Conservation (phyloP, 345 rosid genomes). For the Boechera divaricarpa region DNA sequence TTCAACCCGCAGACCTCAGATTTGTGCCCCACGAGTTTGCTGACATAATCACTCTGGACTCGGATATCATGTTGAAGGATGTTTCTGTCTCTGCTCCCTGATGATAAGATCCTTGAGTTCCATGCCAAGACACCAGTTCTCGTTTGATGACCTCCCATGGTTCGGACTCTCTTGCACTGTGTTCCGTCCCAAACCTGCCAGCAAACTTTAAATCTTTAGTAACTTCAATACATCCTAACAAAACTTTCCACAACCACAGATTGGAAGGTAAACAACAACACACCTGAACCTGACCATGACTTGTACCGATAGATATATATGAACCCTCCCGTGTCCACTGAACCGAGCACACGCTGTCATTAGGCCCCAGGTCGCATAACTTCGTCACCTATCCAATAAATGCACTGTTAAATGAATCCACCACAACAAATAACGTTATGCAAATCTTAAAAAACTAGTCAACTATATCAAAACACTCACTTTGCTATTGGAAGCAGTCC, state of each 20-base stretch:
- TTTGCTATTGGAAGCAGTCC: slow-evolving; percentile 97
- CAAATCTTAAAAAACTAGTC: not conserved
- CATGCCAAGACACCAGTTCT: slow-evolving; percentile 96
- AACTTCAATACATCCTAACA: not conserved
- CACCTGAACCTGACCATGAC: slow-evolving; percentile 95
- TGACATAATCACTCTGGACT: slow-evolving; percentile 64
- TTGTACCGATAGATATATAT: slow-evolving; percentile 85
- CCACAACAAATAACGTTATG: not conserved
- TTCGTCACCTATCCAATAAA: slow-evolving; percentile 72
- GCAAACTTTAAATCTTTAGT: not conserved
- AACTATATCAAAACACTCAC: slow-evolving; percentile 50
- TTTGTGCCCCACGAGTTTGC: slow-evolving; percentile 92
- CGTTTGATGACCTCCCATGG: slow-evolving; percentile 96
- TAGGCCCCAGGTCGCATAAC: slow-evolving; percentile 91
- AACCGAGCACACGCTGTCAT: slow-evolving; percentile 79
- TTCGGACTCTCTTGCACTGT: slow-evolving; percentile 78
- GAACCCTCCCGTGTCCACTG: slow-evolving; percentile 99
- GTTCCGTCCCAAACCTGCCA: slow-evolving; percentile 93
- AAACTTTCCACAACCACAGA: not conserved
- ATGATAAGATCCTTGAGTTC: slow-evolving; percentile 84
- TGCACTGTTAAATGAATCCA: slow-evolving; percentile 8
- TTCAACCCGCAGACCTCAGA: slow-evolving; percentile 97
- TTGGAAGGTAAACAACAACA: slow-evolving; percentile 9
- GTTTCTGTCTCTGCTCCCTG: slow-evolving; percentile 93
- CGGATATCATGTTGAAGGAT: slow-evolving; percentile 98